phyloP scores from a whole-genome alignment of 257 asterid genomes.

The Scutellaria minor region DNA sequence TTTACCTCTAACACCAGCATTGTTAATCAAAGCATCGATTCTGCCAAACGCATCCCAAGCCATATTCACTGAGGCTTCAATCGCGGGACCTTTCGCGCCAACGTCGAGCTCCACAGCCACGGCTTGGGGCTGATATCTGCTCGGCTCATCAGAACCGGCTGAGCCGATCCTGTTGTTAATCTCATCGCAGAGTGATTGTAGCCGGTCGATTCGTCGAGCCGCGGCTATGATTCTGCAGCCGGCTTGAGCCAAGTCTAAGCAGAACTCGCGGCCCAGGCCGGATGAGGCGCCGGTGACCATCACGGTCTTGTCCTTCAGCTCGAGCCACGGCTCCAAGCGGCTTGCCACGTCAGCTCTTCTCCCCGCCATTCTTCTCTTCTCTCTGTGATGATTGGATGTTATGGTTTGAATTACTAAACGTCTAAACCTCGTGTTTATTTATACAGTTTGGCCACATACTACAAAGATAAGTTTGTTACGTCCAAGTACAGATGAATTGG shows the following conservation, averaged over 20 bases:
- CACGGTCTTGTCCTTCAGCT: conserved; percentile 59
- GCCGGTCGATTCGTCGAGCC: conserved; percentile 63
- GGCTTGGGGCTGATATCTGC: conserved; percentile 38
- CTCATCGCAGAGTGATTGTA: conserved; percentile 60
- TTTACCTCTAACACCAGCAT: conserved; percentile 74
- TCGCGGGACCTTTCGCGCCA: conserved; percentile 36
- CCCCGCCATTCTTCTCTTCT: conserved; percentile 23
- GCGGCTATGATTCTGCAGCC: conserved; percentile 79
- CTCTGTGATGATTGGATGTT: neutral
- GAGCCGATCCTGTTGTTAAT: conserved; percentile 43
- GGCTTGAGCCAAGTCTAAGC: conserved; percentile 64
- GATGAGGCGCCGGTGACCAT: conserved; percentile 88
- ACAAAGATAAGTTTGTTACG: neutral
- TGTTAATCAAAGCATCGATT: conserved; percentile 64
- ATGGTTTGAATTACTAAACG: neutral
- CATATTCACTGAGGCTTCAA: conserved; percentile 51
- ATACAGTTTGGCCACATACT: neutral
- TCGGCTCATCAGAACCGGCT: conserved; percentile 10
- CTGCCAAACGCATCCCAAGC: conserved; percentile 75
- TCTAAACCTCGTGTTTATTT: neutral
- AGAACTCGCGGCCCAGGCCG: conserved; percentile 72
- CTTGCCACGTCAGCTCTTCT: conserved; percentile 18
- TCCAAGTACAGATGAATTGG: neutral
- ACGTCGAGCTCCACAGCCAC: conserved; percentile 71
- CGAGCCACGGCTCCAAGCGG: conserved; percentile 71